These are phyloP conservation scores for Ogataea nonfermentans DNA, from an alignment of 805 yeast species.

Conservation along the genomic window DNA sequence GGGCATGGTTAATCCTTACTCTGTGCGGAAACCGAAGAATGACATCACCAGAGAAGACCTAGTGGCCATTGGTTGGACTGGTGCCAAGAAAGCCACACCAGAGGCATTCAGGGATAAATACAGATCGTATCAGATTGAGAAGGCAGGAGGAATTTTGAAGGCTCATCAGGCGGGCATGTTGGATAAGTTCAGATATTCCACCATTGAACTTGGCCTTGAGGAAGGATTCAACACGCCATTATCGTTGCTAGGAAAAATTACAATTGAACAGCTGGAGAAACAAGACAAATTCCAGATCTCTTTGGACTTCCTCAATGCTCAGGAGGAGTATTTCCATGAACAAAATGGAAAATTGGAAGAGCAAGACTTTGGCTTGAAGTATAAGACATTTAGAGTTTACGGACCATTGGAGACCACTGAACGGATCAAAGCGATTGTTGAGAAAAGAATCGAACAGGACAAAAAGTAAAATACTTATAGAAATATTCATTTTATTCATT, in stretches of 20 bases:
- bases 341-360: slow-evolving; percentile 29
- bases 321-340: slow-evolving; percentile 48
- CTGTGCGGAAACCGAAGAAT: slow-evolving; percentile 40
- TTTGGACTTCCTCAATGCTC: slow-evolving; percentile 52
- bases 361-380: slow-evolving; percentile 30
- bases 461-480: background rate
- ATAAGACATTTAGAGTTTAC: slow-evolving; percentile 63
- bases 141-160: slow-evolving; percentile 70
- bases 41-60: slow-evolving; percentile 52
- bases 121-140: slow-evolving; percentile 60
- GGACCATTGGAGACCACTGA: slow-evolving; percentile 58
- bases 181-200: slow-evolving; percentile 53
- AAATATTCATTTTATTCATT: background rate
- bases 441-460: slow-evolving; percentile 35
- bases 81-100: slow-evolving; percentile 68
- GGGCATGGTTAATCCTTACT: slow-evolving; percentile 78
- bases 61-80: slow-evolving; percentile 88
- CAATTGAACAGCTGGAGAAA: slow-evolving; percentile 27
- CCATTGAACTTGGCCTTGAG: slow-evolving; percentile 62
- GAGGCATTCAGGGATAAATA: slow-evolving; percentile 69
- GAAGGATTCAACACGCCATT: slow-evolving; percentile 73
- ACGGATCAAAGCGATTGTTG: slow-evolving; percentile 38
- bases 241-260: slow-evolving; percentile 5
- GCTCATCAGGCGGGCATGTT: slow-evolving; percentile 77
- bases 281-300: slow-evolving; percentile 50